Base-by-base conservation (phyloP, 192 early-diverging fungal species). In the Haplosporangium gracile region DNA sequence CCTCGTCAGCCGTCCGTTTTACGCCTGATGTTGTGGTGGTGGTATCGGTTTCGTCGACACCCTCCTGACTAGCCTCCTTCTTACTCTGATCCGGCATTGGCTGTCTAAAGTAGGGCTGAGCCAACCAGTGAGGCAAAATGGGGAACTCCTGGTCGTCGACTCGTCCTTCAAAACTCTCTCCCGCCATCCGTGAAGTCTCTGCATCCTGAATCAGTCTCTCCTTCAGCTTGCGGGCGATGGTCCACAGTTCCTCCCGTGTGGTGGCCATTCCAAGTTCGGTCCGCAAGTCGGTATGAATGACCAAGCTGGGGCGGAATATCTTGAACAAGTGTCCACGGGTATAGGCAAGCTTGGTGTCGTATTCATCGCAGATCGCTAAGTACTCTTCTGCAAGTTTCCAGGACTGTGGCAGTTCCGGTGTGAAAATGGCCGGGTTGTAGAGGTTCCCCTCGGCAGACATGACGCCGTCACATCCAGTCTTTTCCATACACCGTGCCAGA, bases 241-340 rank as follows among this genome's bases (percentile, higher is more conserved):
- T 84, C 76, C 85, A 77, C 47, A 96, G 90, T 10, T 92, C 94
- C 2, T 95, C 94, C 42, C 93, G 72, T 0, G 88, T 88, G 32
- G 82, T 77, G 5, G 91, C 94, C 20, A 90, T 87, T 4, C 90
- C 96, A 39, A 99, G 90, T 60, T 88, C 87, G 24, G 93, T 89
- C 43, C 98, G 92, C 57, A 98, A 76, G 72, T 98, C 98, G 5
- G 94, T 93, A 82, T 97, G 94, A 15, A 93, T 84, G 5, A 91
- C 85, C 49, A 99, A 88, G 76, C 95, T 94, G 39, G 91, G 90
- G 36, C 92, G 89, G 87, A 97, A 97, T 42, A 99, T 89, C 82
- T 98, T 99, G 88, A 99, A 99, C 81, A 99, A 75, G 83, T 99
- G 98, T 5, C 91, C 97, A 24, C 96, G 94, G 34, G 96, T 95